These are phyloP conservation scores for Stellera chamaejasme DNA, from an alignment of 345 rosid genomes.

Conservation along the genomic window DNA sequence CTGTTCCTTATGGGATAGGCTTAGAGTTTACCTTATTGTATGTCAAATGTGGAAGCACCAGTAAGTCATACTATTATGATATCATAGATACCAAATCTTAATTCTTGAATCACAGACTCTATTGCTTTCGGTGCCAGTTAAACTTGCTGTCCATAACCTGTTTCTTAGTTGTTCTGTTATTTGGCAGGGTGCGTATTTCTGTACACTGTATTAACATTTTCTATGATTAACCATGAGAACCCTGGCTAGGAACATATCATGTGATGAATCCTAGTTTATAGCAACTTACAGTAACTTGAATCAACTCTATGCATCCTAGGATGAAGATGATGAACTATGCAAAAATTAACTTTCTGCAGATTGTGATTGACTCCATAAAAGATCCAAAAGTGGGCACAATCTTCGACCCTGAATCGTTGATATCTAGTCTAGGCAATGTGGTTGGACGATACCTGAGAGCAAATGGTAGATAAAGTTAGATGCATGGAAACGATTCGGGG, in stretches of 20 bases:
- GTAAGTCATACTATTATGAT: no score
- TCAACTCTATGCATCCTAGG: background rate
- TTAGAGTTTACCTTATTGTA: background rate
- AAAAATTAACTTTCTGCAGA: constrained; percentile 30
- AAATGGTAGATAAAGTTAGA: background rate
- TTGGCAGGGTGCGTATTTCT: no score
- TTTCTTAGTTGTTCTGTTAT: no score
- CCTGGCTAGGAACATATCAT: background rate
- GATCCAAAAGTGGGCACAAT: constrained; percentile 58
- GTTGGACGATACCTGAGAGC: constrained; percentile 19
- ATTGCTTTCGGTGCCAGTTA: no score
- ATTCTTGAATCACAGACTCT: no score
- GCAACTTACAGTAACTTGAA: background rate
- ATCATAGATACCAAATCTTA: no score
- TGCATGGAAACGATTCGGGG: no score
- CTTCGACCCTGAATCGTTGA: constrained; percentile 60
- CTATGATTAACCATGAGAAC: no score
- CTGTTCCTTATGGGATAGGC: no score
- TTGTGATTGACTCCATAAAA: constrained; percentile 38
- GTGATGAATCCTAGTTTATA: background rate
- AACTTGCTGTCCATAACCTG: no score
- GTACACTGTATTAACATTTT: no score
- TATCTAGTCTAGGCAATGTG: constrained; percentile 45
- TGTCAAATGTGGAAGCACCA: background rate
- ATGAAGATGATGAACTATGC: background rate